These are phyloP conservation scores for Trametes cubensis DNA, from an alignment of 768 basidiomycete species.

Conservation along the genomic window DNA sequence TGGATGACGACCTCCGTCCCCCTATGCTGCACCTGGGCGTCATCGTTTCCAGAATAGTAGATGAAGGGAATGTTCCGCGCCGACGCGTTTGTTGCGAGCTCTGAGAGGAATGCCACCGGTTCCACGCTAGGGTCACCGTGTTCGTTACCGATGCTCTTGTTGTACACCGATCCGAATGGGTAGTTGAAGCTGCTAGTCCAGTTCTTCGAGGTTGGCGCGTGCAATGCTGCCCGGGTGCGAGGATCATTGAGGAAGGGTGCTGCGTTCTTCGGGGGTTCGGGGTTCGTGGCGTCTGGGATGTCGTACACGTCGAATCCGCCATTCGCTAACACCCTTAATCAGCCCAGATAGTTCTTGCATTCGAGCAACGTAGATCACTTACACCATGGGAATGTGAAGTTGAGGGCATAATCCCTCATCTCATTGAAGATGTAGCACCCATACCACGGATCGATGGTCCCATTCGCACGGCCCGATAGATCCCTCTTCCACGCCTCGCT, in stretches of 20 bases:
- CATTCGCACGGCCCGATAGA: constrained; percentile 52
- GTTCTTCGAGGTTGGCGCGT: constrained; percentile 64
- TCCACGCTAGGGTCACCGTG: constrained; percentile 37
- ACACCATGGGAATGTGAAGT: constrained; percentile 66
- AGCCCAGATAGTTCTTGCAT: not conserved
- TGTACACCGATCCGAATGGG: constrained; percentile 38
- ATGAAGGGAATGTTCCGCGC: constrained; percentile 52
- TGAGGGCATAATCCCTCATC: constrained; percentile 69
- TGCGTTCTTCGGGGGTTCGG: constrained; percentile 52
- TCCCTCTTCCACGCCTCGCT: constrained; percentile 49
- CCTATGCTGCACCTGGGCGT: constrained; percentile 61
- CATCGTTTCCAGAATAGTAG: constrained; percentile 70
- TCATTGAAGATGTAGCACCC: constrained; percentile 61
- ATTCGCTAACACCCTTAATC: not conserved
- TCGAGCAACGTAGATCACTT: not conserved
- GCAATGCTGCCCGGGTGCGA: constrained; percentile 57
- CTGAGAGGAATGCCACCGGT: constrained; percentile 63
- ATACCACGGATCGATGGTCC: constrained; percentile 44
- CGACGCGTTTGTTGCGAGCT: constrained; percentile 65
- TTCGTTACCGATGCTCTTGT: constrained; percentile 17
- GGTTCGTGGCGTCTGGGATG: constrained; percentile 35
- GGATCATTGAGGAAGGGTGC: constrained; percentile 62
- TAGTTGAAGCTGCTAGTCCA: constrained; percentile 41
- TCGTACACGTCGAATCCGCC: constrained; percentile 24
- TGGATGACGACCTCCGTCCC: constrained; percentile 51